phyloP scores from a whole-genome alignment of 2,329 filamentous ascomycete species.

The Epichloe uncinata region DNA sequence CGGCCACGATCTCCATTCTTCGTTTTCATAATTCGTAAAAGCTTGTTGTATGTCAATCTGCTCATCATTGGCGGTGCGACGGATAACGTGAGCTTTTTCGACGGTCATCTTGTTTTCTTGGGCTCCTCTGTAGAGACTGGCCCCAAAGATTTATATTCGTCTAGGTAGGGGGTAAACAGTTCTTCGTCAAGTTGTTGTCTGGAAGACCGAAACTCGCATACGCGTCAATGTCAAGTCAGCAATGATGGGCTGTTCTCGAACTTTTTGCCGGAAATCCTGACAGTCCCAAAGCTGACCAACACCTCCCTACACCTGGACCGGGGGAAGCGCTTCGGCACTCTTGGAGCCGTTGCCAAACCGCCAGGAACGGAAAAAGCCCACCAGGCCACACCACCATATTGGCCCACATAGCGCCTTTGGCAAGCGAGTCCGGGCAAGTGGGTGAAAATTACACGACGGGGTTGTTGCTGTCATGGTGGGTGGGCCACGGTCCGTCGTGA shows the following conservation, averaged over 20 bases:
- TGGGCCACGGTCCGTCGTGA: background rate
- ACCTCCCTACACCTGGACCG: background rate
- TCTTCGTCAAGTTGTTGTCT: background rate
- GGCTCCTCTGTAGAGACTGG: background rate
- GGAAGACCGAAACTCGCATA: background rate
- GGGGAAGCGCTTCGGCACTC: background rate
- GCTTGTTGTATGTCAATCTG: slow-evolving; percentile 12
- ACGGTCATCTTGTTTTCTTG: slow-evolving; percentile 4
- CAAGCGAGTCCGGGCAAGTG: slow-evolving; percentile 2
- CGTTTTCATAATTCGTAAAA: slow-evolving; percentile 15
- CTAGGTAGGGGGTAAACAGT: background rate
- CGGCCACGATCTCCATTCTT: slow-evolving; percentile 31
- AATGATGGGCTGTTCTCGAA: background rate
- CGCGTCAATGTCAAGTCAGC: background rate
- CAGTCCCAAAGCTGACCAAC: background rate
- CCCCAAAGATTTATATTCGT: background rate
- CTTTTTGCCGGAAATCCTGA: too few species aligned
- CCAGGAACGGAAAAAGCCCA: background rate
- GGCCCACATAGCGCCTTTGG: slow-evolving; percentile 3
- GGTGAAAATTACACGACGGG: too few species aligned
- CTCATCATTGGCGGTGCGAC: slow-evolving; percentile 16
- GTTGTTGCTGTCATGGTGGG: too few species aligned
- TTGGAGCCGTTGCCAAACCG: background rate
- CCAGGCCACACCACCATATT: background rate
- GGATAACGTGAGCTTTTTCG: slow-evolving; percentile 14